These are phyloP conservation scores for Clonostachys byssicola DNA, from an alignment of 2,329 filamentous ascomycete genomes.

Conservation along the genomic window DNA sequence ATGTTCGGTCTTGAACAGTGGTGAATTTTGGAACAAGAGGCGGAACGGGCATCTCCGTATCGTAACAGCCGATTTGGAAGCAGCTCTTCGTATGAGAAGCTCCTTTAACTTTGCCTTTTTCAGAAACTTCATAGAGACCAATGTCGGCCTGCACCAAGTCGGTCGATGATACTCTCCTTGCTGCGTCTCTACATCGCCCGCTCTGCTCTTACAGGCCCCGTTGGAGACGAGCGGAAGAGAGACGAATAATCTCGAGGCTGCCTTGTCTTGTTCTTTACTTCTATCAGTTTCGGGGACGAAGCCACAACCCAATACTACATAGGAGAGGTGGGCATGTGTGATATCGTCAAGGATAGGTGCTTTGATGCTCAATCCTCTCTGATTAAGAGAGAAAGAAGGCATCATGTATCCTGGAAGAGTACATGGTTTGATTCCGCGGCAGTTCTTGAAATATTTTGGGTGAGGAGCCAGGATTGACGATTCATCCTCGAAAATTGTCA, in stretches of 20 bases:
- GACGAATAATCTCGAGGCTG: neutral
- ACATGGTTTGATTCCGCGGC: neutral
- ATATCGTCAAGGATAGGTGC: slow-evolving; percentile 1
- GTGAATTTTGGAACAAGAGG: neutral
- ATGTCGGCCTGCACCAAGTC: neutral
- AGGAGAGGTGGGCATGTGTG: slow-evolving; percentile 1
- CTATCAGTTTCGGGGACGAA: too few species aligned
- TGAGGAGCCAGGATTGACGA: slow-evolving; percentile 1
- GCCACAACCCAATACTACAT: neutral
- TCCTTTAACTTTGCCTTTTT: neutral
- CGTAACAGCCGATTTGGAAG: neutral
- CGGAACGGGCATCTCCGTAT: neutral
- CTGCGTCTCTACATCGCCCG: neutral
- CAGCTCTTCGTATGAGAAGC: neutral
- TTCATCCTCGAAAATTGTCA: neutral
- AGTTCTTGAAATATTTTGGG: neutral
- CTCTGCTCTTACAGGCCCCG: slow-evolving; percentile 1
- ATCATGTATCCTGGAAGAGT: neutral
- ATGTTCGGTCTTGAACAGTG: neutral
- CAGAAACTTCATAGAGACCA: neutral
- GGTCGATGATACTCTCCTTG: slow-evolving; percentile 1
- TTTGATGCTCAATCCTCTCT: neutral
- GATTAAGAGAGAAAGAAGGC: neutral
- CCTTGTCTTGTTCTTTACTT: neutral
- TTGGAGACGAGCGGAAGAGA: slow-evolving; percentile 1